phyloP scores from a whole-genome alignment of 2,329 filamentous ascomycete genomes.

The Cercospora janseana region DNA sequence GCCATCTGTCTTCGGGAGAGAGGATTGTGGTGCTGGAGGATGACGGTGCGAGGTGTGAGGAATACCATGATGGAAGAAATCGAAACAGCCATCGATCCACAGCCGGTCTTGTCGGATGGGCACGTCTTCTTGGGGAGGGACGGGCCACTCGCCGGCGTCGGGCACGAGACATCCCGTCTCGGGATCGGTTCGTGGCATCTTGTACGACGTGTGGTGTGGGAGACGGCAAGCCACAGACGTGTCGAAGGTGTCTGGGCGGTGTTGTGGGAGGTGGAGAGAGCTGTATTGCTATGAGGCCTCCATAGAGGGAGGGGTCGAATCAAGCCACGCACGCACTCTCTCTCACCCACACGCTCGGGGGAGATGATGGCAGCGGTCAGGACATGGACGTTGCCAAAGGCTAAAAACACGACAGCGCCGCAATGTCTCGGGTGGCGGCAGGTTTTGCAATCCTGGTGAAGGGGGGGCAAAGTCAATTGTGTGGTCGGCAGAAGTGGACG shows the following conservation, averaged over 20 bases:
- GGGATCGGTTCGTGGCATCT: conserved; percentile 31
- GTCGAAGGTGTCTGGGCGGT: background rate
- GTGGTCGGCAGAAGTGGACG: no score
- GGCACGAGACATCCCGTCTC: conserved; percentile 47
- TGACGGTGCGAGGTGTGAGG: conserved; percentile 6
- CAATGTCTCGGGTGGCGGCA: no score
- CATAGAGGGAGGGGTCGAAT: no score
- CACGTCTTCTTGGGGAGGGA: conserved; percentile 61
- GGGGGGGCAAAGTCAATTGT: no score
- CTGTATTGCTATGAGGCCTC: no score
- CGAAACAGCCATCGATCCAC: conserved; percentile 98
- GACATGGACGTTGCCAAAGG: no score
- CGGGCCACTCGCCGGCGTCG: conserved; percentile 59
- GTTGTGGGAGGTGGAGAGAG: no score
- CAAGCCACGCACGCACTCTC: no score
- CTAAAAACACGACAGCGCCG: no score
- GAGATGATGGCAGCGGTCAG: no score
- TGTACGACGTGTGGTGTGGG: background rate
- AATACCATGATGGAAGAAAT: conserved; percentile 87
- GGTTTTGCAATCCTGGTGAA: no score
- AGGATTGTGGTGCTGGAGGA: background rate
- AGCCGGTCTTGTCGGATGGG: conserved; percentile 67
- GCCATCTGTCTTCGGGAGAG: conserved; percentile 12
- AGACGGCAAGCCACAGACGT: background rate
- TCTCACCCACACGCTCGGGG: no score